phyloP scores from a whole-genome alignment of 2,329 filamentous ascomycete genomes.

The Lasiodiplodia sp. region DNA sequence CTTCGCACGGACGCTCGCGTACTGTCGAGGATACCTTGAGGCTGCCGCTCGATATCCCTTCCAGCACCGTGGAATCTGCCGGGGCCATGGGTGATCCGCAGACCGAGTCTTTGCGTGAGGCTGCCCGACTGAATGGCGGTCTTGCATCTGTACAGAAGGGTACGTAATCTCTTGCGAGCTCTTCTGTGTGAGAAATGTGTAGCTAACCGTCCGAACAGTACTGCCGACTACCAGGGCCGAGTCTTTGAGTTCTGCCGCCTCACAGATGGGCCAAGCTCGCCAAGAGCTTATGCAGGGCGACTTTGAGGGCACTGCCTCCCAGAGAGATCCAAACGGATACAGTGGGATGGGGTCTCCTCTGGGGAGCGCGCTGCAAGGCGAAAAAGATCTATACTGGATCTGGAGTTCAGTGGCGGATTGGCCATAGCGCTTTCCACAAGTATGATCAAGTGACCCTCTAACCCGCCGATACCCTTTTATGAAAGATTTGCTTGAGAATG shows the following conservation, averaged over 20 bases:
- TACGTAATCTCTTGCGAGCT: not conserved
- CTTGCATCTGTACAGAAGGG: not conserved
- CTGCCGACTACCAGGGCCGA: not conserved
- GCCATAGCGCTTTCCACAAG: not conserved
- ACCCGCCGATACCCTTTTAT: no score
- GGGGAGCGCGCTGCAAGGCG: not conserved
- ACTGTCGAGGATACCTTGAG: constrained; percentile 16
- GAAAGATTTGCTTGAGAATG: not conserved
- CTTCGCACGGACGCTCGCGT: not conserved
- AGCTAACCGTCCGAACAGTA: not conserved
- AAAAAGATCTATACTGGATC: constrained; percentile 22
- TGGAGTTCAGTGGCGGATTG: constrained; percentile 11
- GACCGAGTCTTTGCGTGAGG: not conserved
- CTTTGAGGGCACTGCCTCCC: not conserved
- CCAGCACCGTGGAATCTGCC: not conserved
- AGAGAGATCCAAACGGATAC: not conserved
- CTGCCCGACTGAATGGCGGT: not conserved
- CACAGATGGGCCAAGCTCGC: not conserved
- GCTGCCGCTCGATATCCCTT: not conserved
- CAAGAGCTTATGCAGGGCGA: constrained; percentile 2
- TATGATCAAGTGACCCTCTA: not conserved
- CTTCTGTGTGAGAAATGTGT: not conserved
- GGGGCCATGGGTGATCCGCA: not conserved
- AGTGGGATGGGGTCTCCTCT: not conserved
- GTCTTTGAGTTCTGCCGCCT: not conserved